phyloP scores from a whole-genome alignment of 352 stramenopile genomes.

The Globisporangium middletonii region DNA sequence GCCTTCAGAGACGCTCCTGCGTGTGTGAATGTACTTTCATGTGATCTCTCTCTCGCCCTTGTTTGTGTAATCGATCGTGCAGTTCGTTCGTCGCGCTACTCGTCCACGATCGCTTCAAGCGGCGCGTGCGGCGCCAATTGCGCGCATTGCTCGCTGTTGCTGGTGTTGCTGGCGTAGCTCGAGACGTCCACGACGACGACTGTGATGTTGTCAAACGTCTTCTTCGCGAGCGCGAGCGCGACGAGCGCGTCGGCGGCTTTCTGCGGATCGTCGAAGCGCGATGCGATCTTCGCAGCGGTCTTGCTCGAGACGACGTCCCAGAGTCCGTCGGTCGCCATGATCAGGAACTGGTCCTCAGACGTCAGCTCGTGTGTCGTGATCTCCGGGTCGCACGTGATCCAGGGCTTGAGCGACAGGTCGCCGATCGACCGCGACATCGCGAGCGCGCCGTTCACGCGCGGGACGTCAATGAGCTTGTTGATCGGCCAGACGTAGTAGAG shows the following conservation, averaged over 20 bases:
- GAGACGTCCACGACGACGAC: conserved; percentile 67
- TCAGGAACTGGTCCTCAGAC: conserved; percentile 63
- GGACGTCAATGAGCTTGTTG: conserved; percentile 72
- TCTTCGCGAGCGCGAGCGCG: conserved; percentile 40
- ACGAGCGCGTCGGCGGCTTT: conserved; percentile 54
- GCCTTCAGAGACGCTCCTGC: too few species aligned
- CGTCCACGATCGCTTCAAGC: not conserved
- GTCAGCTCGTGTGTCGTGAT: conserved; percentile 55
- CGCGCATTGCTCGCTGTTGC: conserved; percentile 1
- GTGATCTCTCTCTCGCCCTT: not conserved
- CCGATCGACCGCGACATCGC: conserved; percentile 83
- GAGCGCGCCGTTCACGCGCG: conserved; percentile 72
- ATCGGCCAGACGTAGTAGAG: conserved; percentile 71
- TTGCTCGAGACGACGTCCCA: conserved; percentile 81
- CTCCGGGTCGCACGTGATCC: conserved; percentile 75
- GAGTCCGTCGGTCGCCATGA: conserved; percentile 75
- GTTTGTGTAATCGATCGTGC: too few species aligned
- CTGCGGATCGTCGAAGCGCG: conserved; percentile 45
- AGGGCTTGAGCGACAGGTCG: conserved; percentile 69
- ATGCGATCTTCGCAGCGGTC: conserved; percentile 47
- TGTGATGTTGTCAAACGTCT: conserved; percentile 75
- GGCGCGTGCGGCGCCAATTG: not conserved
- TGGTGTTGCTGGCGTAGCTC: conserved; percentile 31
- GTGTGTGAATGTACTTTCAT: not conserved
- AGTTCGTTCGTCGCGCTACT: not conserved